A percentile compares a stretch with the other conserved stretches of the same genome.
Evolutionary conservation across 768 basidiomycete species (phyloP).

Genomic region (Tephrocybe sp.): DNA sequence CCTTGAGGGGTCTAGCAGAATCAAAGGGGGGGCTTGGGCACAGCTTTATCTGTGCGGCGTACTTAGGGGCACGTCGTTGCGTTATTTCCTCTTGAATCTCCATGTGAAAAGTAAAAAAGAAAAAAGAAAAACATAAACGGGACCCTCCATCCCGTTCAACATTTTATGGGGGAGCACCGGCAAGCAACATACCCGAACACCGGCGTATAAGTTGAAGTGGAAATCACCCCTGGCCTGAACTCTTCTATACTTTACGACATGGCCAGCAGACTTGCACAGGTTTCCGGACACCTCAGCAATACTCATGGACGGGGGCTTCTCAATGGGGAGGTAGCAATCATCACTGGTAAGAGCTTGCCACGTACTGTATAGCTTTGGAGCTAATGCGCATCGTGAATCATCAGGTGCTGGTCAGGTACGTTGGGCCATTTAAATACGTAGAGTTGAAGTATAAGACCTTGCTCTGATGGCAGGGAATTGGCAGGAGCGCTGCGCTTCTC

Average conservation of each 20-base stretch:
- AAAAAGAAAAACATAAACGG: no score
- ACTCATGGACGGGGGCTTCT: slow-evolving; percentile 57
- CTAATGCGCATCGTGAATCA: slow-evolving; percentile 4
- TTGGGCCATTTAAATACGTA: not conserved
- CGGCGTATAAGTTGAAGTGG: not conserved
- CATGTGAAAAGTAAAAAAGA: no score
- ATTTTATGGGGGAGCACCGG: no score
- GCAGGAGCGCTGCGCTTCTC: slow-evolving; percentile 68
- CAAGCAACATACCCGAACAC: slow-evolving; percentile 15
- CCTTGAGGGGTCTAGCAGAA: no score
- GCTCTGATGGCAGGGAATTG: slow-evolving; percentile 61
- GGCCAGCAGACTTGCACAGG: slow-evolving; percentile 63
- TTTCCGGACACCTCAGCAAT: slow-evolving; percentile 69
- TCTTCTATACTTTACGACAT: slow-evolving; percentile 26
- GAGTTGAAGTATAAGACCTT: not conserved
- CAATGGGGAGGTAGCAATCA: slow-evolving; percentile 78
- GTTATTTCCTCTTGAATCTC: no score
- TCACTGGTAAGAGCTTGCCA: slow-evolving; percentile 66
- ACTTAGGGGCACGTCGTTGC: no score
- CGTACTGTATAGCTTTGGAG: not conserved
- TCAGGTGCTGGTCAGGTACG: slow-evolving; percentile 75
- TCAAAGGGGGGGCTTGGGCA: no score
- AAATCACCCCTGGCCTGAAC: not conserved
- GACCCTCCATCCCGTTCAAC: no score
- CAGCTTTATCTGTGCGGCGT: no score